Conservation (phyloP, 1,284 basidiomycete species). For the Trametes pubescens region DNA sequence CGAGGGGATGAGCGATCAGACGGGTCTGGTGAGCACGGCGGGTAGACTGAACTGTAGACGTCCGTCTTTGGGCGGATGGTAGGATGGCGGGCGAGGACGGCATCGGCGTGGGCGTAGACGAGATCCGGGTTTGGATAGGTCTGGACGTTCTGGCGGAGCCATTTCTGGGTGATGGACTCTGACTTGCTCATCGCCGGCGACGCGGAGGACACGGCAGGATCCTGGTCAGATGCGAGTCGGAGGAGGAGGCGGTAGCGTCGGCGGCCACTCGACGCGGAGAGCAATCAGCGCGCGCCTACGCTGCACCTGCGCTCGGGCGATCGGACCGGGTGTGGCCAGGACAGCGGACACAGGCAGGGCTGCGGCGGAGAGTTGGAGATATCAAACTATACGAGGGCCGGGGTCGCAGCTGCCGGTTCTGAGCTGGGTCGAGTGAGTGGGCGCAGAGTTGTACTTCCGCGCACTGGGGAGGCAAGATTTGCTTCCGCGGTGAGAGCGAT, state of each 20-base stretch:
- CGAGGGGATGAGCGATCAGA: constrained; percentile 29
- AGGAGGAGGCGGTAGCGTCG: constrained; percentile 2
- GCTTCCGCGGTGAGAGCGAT: constrained; percentile 34
- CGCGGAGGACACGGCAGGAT: not conserved
- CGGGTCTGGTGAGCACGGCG: constrained; percentile 20
- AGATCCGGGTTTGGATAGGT: constrained; percentile 67
- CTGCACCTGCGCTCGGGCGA: not conserved
- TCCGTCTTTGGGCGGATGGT: constrained; percentile 90
- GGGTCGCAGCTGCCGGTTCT: constrained; percentile 31
- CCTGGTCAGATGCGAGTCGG: not conserved
- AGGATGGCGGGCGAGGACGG: constrained; percentile 63
- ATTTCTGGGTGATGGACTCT: constrained; percentile 59
- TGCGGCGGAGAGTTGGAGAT: constrained; percentile 18
- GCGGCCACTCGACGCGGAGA: not conserved
- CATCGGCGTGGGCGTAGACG: constrained; percentile 71
- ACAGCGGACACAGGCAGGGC: not conserved
- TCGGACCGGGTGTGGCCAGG: constrained; percentile 11
- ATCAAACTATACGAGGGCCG: constrained; percentile 26
- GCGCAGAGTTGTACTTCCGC: constrained; percentile 23
- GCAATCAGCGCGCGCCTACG: constrained; percentile 8
- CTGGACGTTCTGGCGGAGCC: constrained; percentile 77
- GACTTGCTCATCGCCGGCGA: constrained; percentile 37
- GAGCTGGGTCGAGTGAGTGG: constrained; percentile 5
- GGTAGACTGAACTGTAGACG: constrained; percentile 79
- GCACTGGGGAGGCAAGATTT: constrained; percentile 31